Percentiles rank a stretch among this genome's conserved stretches.
These are phyloP conservation scores for Chlorociboria aeruginascens DNA, from an alignment of 495 filamentous ascomycete genomes.

Conservation along the genomic window DNA sequence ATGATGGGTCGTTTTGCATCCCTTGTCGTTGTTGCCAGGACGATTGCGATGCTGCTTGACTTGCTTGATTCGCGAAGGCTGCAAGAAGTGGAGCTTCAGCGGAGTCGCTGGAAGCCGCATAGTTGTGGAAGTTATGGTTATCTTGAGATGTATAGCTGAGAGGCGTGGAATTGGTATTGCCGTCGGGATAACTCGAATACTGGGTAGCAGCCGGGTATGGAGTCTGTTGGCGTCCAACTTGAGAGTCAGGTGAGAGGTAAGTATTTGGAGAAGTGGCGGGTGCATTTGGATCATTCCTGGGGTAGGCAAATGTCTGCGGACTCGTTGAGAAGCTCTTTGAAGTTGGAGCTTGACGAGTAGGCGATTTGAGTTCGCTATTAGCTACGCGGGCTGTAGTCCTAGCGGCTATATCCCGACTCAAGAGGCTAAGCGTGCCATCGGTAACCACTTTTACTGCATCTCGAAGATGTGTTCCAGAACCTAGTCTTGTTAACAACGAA, in stretches of 20 bases:
- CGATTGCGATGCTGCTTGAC: constrained; percentile 3
- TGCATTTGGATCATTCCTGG: not conserved
- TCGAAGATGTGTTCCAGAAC: constrained; percentile 15
- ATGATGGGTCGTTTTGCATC: not conserved
- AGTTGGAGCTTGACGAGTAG: too few relatives aligned
- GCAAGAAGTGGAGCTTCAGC: constrained; percentile 16
- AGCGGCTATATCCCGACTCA: constrained; percentile 3
- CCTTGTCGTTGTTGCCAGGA: not conserved
- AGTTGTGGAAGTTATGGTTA: constrained; percentile 4
- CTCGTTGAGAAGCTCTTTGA: too few relatives aligned
- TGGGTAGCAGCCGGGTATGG: constrained; percentile 19
- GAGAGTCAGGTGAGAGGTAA: not conserved
- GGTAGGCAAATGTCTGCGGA: not conserved
- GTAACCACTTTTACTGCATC: constrained; percentile 17
- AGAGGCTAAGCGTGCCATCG: constrained; percentile 15
- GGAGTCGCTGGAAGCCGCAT: constrained; percentile 2
- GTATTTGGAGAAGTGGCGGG: not conserved
- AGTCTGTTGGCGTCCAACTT: constrained; percentile 9
- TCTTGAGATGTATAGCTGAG: constrained; percentile 12
- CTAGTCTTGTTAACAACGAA: constrained; percentile 9
- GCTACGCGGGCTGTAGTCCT: not conserved
- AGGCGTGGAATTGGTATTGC: not conserved
- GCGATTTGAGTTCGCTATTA: too few relatives aligned
- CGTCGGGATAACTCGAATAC: constrained; percentile 15
- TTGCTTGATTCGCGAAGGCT: constrained; percentile 14